Conservation (phyloP, 345 rosid species). For the Eucalyptus polybractea region DNA sequence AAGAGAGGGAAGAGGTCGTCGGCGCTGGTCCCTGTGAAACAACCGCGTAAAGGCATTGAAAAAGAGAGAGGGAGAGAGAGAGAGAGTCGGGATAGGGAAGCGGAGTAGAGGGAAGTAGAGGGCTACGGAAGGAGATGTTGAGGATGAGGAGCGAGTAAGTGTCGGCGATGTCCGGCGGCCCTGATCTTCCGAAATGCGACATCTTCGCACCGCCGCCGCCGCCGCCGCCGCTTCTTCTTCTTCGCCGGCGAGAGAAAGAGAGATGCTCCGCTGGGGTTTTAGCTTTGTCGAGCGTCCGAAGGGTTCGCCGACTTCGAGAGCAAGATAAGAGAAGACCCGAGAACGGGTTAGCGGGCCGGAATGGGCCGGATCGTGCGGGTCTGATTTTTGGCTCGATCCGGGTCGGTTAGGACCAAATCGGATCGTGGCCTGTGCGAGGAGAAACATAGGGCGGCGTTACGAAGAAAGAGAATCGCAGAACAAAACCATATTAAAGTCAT, state of each 20-base stretch:
- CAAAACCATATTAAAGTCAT: neutral
- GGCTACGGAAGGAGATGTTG: slow-evolving; percentile 49
- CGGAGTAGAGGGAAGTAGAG: neutral
- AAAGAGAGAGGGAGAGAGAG: neutral
- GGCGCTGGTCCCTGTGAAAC: slow-evolving; percentile 38
- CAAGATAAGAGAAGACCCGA: neutral
- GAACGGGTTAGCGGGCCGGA: neutral
- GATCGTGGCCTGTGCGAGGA: neutral
- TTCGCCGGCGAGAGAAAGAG: neutral
- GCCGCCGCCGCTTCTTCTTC: neutral
- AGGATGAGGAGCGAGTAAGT: slow-evolving; percentile 54
- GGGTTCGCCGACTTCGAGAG: neutral
- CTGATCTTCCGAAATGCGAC: slow-evolving; percentile 50
- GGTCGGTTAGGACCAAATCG: neutral
- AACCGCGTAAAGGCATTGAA: neutral
- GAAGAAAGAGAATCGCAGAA: neutral
- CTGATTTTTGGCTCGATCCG: neutral
- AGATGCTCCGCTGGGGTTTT: neutral
- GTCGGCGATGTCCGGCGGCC: slow-evolving; percentile 49
- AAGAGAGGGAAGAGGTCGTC: slow-evolving; percentile 65
- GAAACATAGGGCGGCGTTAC: neutral
- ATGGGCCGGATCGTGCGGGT: neutral
- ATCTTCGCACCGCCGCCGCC: neutral
- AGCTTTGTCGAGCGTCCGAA: neutral
- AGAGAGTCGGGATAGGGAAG: neutral